Evolutionary conservation across 495 filamentous ascomycete genomes (phyloP).

Genomic region (Pyrenopolyporus hunteri): DNA sequence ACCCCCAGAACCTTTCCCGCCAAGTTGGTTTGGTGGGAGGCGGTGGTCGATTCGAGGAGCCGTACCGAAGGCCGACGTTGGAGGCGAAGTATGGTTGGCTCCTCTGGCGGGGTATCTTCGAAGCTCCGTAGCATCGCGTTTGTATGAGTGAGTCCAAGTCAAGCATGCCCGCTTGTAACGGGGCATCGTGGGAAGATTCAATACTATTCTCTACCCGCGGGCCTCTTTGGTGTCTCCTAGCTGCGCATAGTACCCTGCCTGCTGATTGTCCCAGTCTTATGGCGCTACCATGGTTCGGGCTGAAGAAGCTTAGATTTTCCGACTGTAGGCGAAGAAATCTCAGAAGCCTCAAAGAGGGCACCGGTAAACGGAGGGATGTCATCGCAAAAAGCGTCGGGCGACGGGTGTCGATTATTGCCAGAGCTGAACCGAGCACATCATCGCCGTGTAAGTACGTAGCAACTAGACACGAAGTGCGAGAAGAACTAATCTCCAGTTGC

Average conservation of each 20-base stretch:
- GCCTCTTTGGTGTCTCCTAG: slow-evolving; percentile 25
- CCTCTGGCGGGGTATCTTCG: slow-evolving; percentile 13
- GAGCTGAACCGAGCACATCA: slow-evolving; percentile 20
- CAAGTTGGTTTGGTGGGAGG: slow-evolving; percentile 58
- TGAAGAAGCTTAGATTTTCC: slow-evolving; percentile 58
- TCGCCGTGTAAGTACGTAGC: no score
- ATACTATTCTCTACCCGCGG: slow-evolving; percentile 3
- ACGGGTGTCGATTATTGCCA: slow-evolving; percentile 5
- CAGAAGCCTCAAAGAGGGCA: slow-evolving; percentile 65
- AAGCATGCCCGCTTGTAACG: slow-evolving; percentile 50
- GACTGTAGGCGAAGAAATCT: slow-evolving; percentile 68
- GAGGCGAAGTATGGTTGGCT: slow-evolving; percentile 14
- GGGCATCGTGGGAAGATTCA: slow-evolving; percentile 25
- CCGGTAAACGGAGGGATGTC: slow-evolving; percentile 44
- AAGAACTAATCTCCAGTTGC: no score
- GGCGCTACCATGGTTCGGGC: slow-evolving; percentile 47
- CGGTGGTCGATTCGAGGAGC: slow-evolving; percentile 40
- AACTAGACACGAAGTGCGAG: no score
- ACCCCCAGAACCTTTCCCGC: slow-evolving; percentile 62
- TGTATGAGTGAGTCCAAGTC: slow-evolving; percentile 54
- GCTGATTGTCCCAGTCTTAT: slow-evolving; percentile 27
- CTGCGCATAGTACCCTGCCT: slow-evolving; percentile 32
- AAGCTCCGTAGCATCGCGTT: slow-evolving; percentile 7
- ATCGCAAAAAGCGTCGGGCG: slow-evolving; percentile 12
- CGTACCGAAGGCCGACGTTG: slow-evolving; percentile 42